Evolutionary conservation across 768 basidiomycete genomes (phyloP), one percentile per base, ranked within the genome.

Genomic region (Amanita pseudoporphyria): DNA sequence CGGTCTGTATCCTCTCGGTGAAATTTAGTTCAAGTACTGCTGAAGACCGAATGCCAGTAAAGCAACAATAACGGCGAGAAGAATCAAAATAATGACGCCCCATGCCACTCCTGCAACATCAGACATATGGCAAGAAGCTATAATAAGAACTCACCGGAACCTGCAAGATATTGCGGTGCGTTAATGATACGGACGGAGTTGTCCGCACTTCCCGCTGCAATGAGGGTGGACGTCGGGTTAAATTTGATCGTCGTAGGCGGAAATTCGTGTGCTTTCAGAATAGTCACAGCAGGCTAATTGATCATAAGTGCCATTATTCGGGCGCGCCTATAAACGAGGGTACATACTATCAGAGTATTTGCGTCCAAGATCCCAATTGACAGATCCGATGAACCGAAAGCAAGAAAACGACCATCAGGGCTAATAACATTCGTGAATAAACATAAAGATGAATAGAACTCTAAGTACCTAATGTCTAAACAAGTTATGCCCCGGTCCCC

Each of bases 181-280:
- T 70, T 72, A 26, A 91, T 75, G 32, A 89, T 68, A n/a, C 91
- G 77, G 16, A 97, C 69, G 2, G 85, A 80, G 62, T 88, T 92
- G 67, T 98, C 95, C 6, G 89, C 87, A 57, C 92, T 92, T 14
- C 87, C 94, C 5, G 90, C 90, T 16, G 94, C 77, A 3, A 99
- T 73, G 10, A 94, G 56, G n/a, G 73, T 79, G 10, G 84, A 82
- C 5, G 80, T 72, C 1, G 92, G 84, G 61, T 86, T 95, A 73
- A 99, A 99, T 52, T 78, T 78, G 49, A 99, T 66, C 3, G 87
- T 81, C 1, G 96, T 98, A 5, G 89, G 80, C 3, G 96, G 88
- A 64, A 98, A 92, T 52, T 94, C 92, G 64, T 98, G 95, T 0
- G 96, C 88, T 65, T 88, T 89, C 51, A 97, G 71, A 53, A 99